Conservation (phyloP, 306 rosid genomes). For the Spatholobus suberectus region DNA sequence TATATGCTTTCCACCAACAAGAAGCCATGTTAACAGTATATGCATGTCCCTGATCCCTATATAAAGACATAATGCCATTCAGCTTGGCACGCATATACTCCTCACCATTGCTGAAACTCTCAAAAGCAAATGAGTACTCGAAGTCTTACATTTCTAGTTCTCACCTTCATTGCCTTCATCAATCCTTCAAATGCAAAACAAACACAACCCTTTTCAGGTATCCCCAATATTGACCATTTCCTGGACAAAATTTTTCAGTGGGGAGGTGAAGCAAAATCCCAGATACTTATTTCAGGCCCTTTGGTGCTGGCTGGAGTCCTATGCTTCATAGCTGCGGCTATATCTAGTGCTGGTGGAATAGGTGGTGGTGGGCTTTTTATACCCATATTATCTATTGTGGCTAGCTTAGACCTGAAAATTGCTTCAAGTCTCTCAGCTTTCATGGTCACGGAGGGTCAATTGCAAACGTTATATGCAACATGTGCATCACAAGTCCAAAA, state of each 20-base stretch:
- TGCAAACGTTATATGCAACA: constrained; percentile 70
- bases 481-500: constrained; percentile 50
- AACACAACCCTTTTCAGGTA: constrained; percentile 49
- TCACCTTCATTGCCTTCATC: constrained; percentile 47
- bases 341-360: constrained; percentile 91
- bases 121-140: constrained; percentile 48
- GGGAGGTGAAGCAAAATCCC: constrained; percentile 36
- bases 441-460: constrained; percentile 97
- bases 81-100: not conserved
- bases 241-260: constrained; percentile 43
- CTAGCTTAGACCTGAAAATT: constrained; percentile 80
- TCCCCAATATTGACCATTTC: constrained; percentile 37
- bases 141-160: constrained; percentile 34
- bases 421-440: constrained; percentile 90
- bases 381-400: constrained; percentile 72
- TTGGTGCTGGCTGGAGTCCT: constrained; percentile 60
- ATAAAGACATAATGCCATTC: constrained; percentile 39
- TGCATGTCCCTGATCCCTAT: constrained; percentile 31
- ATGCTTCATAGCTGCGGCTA: constrained; percentile 72
- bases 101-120: constrained; percentile 20
- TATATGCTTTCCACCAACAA: constrained; percentile 11
- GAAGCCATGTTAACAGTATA: not conserved
- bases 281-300: constrained; percentile 43
- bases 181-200: constrained; percentile 61
- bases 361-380: constrained; percentile 91